Base-by-base conservation (phyloP, 2,329 filamentous ascomycete genomes). In the Fusarium sp. region DNA sequence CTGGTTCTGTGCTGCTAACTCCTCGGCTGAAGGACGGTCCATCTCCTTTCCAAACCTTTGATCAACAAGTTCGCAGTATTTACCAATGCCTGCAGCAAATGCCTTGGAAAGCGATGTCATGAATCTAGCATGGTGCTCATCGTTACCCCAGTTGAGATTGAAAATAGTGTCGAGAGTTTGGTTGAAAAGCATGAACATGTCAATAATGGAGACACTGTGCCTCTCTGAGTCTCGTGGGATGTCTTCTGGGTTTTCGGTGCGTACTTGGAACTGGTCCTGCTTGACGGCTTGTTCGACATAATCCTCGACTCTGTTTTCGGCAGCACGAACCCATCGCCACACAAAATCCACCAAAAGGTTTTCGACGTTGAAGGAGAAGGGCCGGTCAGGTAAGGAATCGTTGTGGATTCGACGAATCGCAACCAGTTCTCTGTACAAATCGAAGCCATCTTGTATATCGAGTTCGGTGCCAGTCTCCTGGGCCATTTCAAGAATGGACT, bases 151-250 rank as follows among this genome's bases (percentile, higher is more conserved):
- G 63, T 94, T 89, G 13, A 99, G 85, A 71, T 93, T 85, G 54
- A 92, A 89, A 55, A 99, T 88, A 73, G 96, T 93, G 67, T 97
- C 92, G 35, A 96, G 89, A 19, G 92, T 92, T 79, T 97, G 92
- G 73, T 94, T 96, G 83, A 98, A 97, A 1, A 96, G 90, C 72
- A 92, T 90, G 81, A 97, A 98, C 43, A 97, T 89, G 77, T 99
- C 96, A 65, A 97, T 92, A 9, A 97, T 88, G 17, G 95, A 98
- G 61, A 95, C 89, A 76, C 95, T 98, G 79, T 98, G 96, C 30
- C 95, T 89, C 74, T 97, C 89, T 32, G 93, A 90, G 75, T 97
- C 93, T 3, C 86, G 85, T 0, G 91, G 84, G 37, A 89, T 83
- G 30, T 89, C 86, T 6, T 88, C 86, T 11, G 85, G 83, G 64